phyloP scores from a whole-genome alignment of 805 yeast genomes.

The Teunomyces aglyptinius region DNA sequence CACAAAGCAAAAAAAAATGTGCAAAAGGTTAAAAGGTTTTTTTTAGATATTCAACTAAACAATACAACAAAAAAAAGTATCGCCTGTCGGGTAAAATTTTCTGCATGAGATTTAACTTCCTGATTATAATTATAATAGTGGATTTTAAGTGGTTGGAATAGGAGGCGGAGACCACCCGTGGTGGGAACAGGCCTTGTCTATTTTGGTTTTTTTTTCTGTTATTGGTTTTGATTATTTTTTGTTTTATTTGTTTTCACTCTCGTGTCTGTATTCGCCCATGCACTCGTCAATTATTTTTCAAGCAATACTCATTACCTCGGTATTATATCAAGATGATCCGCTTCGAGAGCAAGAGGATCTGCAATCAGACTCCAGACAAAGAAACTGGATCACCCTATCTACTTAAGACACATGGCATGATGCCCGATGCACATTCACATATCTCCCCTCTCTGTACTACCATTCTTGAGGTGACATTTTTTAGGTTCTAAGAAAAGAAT shows the following conservation, averaged over 20 bases:
- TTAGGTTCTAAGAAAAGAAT: background rate
- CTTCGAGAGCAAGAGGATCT: background rate
- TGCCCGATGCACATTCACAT: background rate
- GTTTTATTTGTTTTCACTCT: background rate
- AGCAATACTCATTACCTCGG: background rate
- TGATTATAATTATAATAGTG: slow-evolving; percentile 1
- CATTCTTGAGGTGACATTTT: background rate
- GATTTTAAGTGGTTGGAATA: background rate
- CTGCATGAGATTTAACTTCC: slow-evolving; percentile 3
- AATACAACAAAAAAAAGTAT: background rate
- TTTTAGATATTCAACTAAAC: background rate
- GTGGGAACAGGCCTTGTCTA: background rate
- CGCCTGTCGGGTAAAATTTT: background rate
- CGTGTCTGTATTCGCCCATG: slow-evolving; percentile 1
- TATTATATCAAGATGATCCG: background rate
- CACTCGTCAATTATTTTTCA: background rate
- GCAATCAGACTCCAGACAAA: background rate
- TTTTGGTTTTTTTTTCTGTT: background rate
- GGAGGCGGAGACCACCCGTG: slow-evolving; percentile 1
- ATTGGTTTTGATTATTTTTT: background rate
- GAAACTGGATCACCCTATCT: background rate
- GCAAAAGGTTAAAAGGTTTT: background rate
- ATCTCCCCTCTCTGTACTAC: background rate
- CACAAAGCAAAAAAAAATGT: background rate
- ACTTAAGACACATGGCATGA: background rate